Evolutionary conservation across 2,329 filamentous ascomycete species (phyloP), one percentile per base, ranked within the genome.

Genomic region (Mycosphaerella arachidis): DNA sequence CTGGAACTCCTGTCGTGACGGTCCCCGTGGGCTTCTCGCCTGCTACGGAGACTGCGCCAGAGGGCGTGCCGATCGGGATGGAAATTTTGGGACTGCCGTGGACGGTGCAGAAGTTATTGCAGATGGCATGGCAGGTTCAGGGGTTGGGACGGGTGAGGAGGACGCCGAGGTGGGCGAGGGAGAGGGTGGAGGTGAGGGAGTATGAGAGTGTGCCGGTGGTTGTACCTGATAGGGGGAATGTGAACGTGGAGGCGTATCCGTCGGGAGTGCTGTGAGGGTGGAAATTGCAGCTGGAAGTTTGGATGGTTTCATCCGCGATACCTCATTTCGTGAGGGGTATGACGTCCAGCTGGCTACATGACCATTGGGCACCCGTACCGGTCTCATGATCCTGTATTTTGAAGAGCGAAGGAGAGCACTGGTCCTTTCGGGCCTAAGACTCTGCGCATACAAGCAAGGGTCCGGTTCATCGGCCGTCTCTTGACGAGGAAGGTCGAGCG

Each of bases 21-120:
- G 74, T 85, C 1, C 83, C 82, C 0, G 77, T 75, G 1, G 82
- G 82, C 0, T 86, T 85, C 64, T 84, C 82, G 24, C 67, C 75
- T 1, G 66, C 76, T 0, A 81, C 73, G 1, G 67, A 71, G 0
- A 77, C 81, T 9, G 84, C 85, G 16, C 80, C 80, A 0, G 67
- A 79, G 33, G 85, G 85, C 1, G 78, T 88, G 5, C 86, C 86
- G 0, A 79, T 88, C 43, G 86, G 86, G 0, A 81, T 88, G 78
- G 86, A 88, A 73, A 81, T 88, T 24, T 68, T 88, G 59, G 84
- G 86, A 0, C 66, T 75, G 60, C 79, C 79, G 4, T 86, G 82
- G 77, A 77, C 72, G 2, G 86, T 88, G 65, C 75, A 74, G 43
- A 78, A 77, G 64, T 69, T 87, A 61, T 68, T 87, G 51, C 75